Percentiles rank a stretch among this genome's conserved stretches.
Conservation (phyloP, 2,329 filamentous ascomycete genomes). For the Tolypocladium amazonense region DNA sequence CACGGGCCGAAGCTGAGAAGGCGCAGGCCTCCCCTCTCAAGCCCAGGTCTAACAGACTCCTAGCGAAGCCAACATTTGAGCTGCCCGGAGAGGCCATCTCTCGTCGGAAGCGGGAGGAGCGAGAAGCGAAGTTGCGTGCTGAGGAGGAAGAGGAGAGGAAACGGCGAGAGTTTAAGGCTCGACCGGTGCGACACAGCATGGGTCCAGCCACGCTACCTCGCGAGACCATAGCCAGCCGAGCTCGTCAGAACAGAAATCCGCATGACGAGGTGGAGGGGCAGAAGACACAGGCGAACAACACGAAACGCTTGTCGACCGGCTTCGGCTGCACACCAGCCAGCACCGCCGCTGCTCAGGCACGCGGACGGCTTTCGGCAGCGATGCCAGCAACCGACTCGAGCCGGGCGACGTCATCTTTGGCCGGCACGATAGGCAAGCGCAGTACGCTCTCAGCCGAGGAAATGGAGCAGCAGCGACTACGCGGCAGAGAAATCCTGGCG, state of each 20-base stretch:
- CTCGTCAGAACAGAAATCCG: slow-evolving; percentile 35
- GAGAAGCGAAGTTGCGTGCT: slow-evolving; percentile 41
- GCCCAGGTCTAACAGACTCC: slow-evolving; percentile 39
- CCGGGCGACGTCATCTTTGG: slow-evolving; percentile 35
- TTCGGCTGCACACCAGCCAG: slow-evolving; percentile 1
- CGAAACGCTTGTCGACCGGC: slow-evolving; percentile 15
- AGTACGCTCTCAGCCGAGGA: slow-evolving; percentile 41
- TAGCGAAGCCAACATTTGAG: slow-evolving; percentile 47
- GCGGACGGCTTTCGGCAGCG: slow-evolving; percentile 16
- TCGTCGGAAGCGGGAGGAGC: slow-evolving; percentile 42
- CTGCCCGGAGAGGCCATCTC: slow-evolving; percentile 53
- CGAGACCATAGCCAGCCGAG: slow-evolving; percentile 47
- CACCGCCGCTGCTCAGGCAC: slow-evolving; percentile 4
- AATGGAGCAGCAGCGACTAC: slow-evolving; percentile 36
- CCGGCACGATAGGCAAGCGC: slow-evolving; percentile 32
- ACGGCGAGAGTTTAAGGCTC: slow-evolving; percentile 54
- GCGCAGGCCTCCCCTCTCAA: slow-evolving; percentile 28
- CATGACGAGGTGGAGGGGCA: slow-evolving; percentile 13
- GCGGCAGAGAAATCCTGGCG: slow-evolving; percentile 42
- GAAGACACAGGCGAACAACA: slow-evolving; percentile 5
- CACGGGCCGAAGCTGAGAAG: slow-evolving; percentile 22
- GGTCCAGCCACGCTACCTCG: slow-evolving; percentile 34
- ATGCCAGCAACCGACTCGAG: slow-evolving; percentile 15
- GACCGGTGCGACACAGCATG: slow-evolving; percentile 38
- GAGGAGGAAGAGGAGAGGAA: slow-evolving; percentile 51